Evolutionary conservation across 2,329 filamentous ascomycete genomes (phyloP).

Genomic region (Nemania sp.): DNA sequence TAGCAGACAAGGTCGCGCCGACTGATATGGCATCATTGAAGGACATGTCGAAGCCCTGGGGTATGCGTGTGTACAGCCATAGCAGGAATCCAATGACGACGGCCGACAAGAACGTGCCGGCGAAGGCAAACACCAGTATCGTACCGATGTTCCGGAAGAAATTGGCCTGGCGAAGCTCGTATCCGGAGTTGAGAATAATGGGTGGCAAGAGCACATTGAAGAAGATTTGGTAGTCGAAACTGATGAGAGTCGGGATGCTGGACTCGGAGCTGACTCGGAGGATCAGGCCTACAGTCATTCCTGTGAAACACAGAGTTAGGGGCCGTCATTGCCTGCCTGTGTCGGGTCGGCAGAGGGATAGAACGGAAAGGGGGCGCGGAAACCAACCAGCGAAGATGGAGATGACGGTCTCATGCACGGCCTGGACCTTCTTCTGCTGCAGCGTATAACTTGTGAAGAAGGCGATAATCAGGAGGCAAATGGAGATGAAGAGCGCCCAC

Average conservation of each 20-base stretch:
- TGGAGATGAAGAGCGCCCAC: conserved; percentile 96
- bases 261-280: conserved; percentile 80
- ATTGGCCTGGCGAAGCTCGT: conserved; percentile 97
- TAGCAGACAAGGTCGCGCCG: conserved; percentile 93
- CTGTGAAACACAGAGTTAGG: conserved; percentile 48
- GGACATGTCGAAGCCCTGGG: conserved; percentile 79
- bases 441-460: conserved; percentile 97
- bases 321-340: conserved; percentile 19
- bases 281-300: conserved; percentile 92
- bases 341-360: conserved; percentile 2
- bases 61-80: conserved; percentile 85
- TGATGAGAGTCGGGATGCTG: conserved; percentile 86
- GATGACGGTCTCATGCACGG: conserved; percentile 95
- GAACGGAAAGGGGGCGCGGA: background rate
- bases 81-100: conserved; percentile 89
- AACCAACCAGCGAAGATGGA: conserved; percentile 88
- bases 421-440: conserved; percentile 95
- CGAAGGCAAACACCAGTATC: conserved; percentile 96
- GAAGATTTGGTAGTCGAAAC: conserved; percentile 99
- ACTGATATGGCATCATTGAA: conserved; percentile 97
- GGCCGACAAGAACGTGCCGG: conserved; percentile 94
- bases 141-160: conserved; percentile 99
- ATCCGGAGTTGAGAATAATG: conserved; percentile 95
- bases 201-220: conserved; percentile 98
- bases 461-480: conserved; percentile 88